Base-by-base conservation (phyloP, 129 eudicot genomes). In the Kitagawia praeruptora region DNA sequence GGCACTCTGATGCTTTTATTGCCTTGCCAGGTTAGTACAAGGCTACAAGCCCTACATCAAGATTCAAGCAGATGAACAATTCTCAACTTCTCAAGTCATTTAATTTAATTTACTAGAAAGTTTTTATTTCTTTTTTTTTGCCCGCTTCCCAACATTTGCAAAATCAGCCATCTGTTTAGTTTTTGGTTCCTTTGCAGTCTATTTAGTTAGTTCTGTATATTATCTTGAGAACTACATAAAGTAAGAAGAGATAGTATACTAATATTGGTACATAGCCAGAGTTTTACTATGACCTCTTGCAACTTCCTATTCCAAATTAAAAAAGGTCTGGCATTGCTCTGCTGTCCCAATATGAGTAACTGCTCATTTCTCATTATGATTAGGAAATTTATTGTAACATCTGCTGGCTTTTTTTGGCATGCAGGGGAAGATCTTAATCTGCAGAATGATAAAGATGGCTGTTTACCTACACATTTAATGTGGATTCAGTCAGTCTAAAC, bases 1-100 rank as follows among this genome's bases (percentile, higher is more conserved):
- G 73, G 85, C 89, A 87, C 70, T 89, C 93, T n/a, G 93, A 89
- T 81, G 93, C 93, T 85, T 89, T 89, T 80, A 89, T 89, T 85
- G 93, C 93, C 80, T 83, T 89, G 70, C 93, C 93, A 85, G 93
- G 91, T 88, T 79, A 40, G 84, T 85, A 56, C 81, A n/a, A n/a
- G n/a, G n/a, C n/a, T n/a, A n/a, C n/a, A 81, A 78, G 47, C 31
- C 75, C 79, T 75, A 51, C 70, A 70, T 44, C 69, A 74, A n/a
- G n/a, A n/a, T n/a, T n/a, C n/a, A n/a, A 80, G 74, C 51, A 38
- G 31, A 58, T 77, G 28, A 77, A 56, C 38, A 39, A 38, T 25
- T 23, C 47, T 75, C 61, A 38, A 38, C 40, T 38, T 38, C 40
- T 38, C 4, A 47, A 77, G 77, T 14, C 70, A 74, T 66, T 38